phyloP scores from a whole-genome alignment of 1,139 yeast species.

The Meyerozyma guilliermondii region DNA sequence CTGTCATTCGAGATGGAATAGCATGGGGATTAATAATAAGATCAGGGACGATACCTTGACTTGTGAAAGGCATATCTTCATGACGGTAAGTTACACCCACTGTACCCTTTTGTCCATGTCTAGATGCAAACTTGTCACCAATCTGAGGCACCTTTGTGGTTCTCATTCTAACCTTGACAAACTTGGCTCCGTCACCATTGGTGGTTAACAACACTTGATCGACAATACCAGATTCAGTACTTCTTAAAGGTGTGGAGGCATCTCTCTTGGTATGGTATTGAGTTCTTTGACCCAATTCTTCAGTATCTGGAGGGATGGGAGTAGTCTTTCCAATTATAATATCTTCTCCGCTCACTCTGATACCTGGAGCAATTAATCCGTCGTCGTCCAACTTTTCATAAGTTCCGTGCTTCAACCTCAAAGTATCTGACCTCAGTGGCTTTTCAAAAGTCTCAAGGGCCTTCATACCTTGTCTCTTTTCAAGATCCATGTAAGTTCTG shows the following conservation, averaged over 20 bases:
- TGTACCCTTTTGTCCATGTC: slow-evolving; percentile 99
- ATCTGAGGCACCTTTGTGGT: slow-evolving; percentile 97
- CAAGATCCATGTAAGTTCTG: slow-evolving; percentile 98
- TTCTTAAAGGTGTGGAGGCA: slow-evolving; percentile 94
- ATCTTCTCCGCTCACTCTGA: slow-evolving; percentile 97
- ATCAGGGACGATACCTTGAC: slow-evolving; percentile 96
- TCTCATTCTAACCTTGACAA: slow-evolving; percentile 97
- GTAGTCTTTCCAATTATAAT: slow-evolving; percentile 97
- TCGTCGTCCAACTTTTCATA: slow-evolving; percentile 97
- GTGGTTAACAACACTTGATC: slow-evolving; percentile 96
- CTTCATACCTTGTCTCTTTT: slow-evolving; percentile 97
- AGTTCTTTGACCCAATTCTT: slow-evolving; percentile 96
- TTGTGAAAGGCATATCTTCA: slow-evolving; percentile 98
- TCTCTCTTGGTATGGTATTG: slow-evolving; percentile 97
- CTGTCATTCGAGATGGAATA: slow-evolving; percentile 99
- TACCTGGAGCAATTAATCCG: slow-evolving; percentile 97
- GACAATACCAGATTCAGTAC: slow-evolving; percentile 97
- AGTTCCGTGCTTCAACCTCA: slow-evolving; percentile 95
- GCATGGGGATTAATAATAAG: slow-evolving; percentile 98
- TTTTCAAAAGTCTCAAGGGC: slow-evolving; percentile 94
- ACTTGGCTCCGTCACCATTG: slow-evolving; percentile 95
- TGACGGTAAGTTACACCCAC: slow-evolving; percentile 98
- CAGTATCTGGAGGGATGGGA: slow-evolving; percentile 97
- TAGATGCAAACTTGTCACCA: slow-evolving; percentile 98
- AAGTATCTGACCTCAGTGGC: slow-evolving; percentile 90